phyloP scores from a whole-genome alignment of 1,284 basidiomycete species.

The Cryptococcus maquisensis region DNA sequence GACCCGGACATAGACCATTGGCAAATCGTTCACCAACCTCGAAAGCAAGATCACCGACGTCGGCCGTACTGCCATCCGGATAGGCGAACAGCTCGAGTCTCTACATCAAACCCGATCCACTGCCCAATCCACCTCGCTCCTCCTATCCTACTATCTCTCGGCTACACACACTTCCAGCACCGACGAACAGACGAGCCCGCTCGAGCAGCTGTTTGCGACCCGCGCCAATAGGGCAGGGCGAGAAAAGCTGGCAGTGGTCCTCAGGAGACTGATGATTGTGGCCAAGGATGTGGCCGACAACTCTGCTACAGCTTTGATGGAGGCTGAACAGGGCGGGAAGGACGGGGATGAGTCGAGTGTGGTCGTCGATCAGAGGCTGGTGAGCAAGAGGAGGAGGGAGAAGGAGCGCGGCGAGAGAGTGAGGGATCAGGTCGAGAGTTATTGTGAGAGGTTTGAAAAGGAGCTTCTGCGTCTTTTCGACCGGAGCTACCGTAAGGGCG shows the following conservation, averaged over 20 bases:
- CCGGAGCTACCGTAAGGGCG: slow-evolving; percentile 87
- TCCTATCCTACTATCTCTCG: slow-evolving; percentile 94
- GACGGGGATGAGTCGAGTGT: slow-evolving; percentile 13
- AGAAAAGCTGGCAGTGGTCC: slow-evolving; percentile 79
- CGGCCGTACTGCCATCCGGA: slow-evolving; percentile 87
- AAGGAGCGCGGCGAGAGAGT: slow-evolving; percentile 47
- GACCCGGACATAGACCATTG: slow-evolving; percentile 60
- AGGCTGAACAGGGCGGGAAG: slow-evolving; percentile 52
- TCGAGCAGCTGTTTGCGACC: slow-evolving; percentile 50
- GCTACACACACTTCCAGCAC: slow-evolving; percentile 76
- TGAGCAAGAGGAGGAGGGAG: slow-evolving; percentile 30
- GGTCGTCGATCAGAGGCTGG: slow-evolving; percentile 10
- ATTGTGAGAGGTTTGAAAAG: slow-evolving; percentile 98
- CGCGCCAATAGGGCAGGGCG: slow-evolving; percentile 71
- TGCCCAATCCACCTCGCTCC: slow-evolving; percentile 87
- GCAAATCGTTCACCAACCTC: slow-evolving; percentile 75
- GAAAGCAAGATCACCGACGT: slow-evolving; percentile 87
- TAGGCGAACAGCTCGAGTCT: slow-evolving; percentile 94
- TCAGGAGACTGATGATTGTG: slow-evolving; percentile 81
- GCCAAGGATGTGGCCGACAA: slow-evolving; percentile 66
- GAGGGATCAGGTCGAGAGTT: slow-evolving; percentile 72
- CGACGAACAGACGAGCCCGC: slow-evolving; percentile 24
- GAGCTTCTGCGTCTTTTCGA: slow-evolving; percentile 97
- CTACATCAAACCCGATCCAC: slow-evolving; percentile 88
- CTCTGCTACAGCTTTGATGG: slow-evolving; percentile 54